phyloP scores from a whole-genome alignment of 73 alveolate species.

The Paramecium biaurelia region DNA sequence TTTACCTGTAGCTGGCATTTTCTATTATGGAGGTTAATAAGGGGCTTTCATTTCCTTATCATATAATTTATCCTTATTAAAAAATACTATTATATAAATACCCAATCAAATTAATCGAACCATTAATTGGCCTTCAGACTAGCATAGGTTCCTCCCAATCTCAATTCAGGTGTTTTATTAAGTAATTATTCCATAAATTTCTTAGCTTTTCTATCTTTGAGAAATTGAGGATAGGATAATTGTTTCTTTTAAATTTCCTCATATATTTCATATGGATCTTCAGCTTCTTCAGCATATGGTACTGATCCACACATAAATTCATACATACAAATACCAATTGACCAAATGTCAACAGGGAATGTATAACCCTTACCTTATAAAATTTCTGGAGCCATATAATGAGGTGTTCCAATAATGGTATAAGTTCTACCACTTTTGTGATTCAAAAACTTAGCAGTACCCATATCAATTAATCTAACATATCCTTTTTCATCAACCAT shows the following conservation, averaged over 20 bases:
- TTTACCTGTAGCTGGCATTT: conserved; percentile 28
- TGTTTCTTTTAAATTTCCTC: conserved; percentile 51
- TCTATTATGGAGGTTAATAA: conserved; percentile 45
- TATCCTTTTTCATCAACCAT: conserved; percentile 73
- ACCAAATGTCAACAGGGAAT: conserved; percentile 58
- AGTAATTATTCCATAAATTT: conserved; percentile 57
- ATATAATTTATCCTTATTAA: conserved; percentile 37
- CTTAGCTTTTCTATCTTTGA: conserved; percentile 59
- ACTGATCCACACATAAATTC: conserved; percentile 66
- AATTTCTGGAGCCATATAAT: conserved; percentile 72
- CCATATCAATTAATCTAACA: conserved; percentile 74
- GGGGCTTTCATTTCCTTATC: conserved; percentile 64
- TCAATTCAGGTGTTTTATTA: conserved; percentile 37
- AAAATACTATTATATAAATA: background rate
- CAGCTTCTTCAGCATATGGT: conserved; percentile 67
- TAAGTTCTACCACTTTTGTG: conserved; percentile 68
- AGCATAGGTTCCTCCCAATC: conserved; percentile 63
- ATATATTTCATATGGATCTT: conserved; percentile 66
- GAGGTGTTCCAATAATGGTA: conserved; percentile 74
- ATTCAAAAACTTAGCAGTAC: conserved; percentile 68
- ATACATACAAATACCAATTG: conserved; percentile 61
- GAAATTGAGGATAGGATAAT: conserved; percentile 29
- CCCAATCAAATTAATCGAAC: conserved; percentile 64
- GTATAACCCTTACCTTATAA: conserved; percentile 59
- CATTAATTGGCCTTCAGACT: conserved; percentile 55